Evolutionary conservation across 345 rosid genomes (phyloP).

Genomic region (Isatis tinctoria): DNA sequence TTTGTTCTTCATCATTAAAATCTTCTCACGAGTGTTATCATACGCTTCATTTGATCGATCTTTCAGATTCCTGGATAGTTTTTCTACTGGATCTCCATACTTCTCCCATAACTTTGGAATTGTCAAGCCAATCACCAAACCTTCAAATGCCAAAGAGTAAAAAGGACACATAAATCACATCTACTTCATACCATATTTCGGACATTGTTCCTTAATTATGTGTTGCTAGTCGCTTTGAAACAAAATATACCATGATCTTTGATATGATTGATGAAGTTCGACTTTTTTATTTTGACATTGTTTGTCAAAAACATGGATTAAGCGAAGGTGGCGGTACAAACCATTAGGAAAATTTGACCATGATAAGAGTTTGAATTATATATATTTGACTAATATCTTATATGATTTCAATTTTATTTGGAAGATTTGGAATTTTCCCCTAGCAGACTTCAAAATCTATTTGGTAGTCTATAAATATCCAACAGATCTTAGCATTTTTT

Average conservation of each 20-base stretch:
- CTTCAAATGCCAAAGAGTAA: background rate
- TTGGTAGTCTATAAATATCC: too few species aligned
- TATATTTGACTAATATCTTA: too few species aligned
- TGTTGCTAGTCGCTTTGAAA: too few species aligned
- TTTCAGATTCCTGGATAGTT: background rate
- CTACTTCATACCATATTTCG: background rate
- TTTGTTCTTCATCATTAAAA: slow-evolving; percentile 1
- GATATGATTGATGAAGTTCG: background rate
- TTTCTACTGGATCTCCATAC: slow-evolving; percentile 1
- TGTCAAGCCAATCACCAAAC: background rate
- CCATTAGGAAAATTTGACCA: too few species aligned
- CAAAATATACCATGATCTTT: background rate
- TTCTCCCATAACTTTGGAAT: slow-evolving; percentile 17
- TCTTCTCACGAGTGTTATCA: background rate
- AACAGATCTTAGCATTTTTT: too few species aligned
- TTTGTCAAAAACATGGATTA: background rate
- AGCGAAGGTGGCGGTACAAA: background rate
- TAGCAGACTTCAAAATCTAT: too few species aligned
- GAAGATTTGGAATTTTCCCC: too few species aligned
- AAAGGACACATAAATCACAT: background rate
- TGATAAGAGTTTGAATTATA: too few species aligned
- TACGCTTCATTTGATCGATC: background rate
- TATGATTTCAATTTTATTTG: too few species aligned
- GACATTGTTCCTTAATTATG: background rate
- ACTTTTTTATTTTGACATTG: background rate